Base-by-base conservation (phyloP, 306 rosid genomes). In the Begonia peltatifolia region DNA sequence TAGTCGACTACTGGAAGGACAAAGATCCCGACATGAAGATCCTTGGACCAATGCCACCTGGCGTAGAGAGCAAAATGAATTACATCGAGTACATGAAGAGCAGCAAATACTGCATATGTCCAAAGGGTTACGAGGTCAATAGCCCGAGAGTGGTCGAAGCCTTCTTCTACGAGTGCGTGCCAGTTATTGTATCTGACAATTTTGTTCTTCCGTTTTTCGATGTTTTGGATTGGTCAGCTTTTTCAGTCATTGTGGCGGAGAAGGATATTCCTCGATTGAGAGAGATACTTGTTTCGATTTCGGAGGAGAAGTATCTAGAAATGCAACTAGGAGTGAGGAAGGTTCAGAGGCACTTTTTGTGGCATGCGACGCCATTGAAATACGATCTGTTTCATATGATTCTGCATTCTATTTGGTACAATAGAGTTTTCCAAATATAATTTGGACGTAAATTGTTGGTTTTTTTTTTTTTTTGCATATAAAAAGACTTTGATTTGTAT, bases 151-250 rank as follows among this genome's bases (percentile, higher is more conserved):
- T 90, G 23, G 94, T 86, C 2, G 99, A 90, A 63, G 87, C 99
- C 55, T 72, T 90, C 61, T 83, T 80, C 62, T 83, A 81, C 16
- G 94, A 90, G 76, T 86, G 99, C 22, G 82, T 90, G 0, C 99
- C 99, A 11, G 99, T 90, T 76, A 90, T 90, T 68, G 82, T 90
- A 67, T 90, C 99, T 4, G 99, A 90, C 70, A 90, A 90, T 59
- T 90, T 90, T 46, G 99, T 90, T 68, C 97, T 92, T 3, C 80
- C 97, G 10, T 83, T 83, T 79, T 90, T 90, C 10, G 95, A 85
- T 81, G 87, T 85, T 58, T 76, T 90, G 56, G 60, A 90, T 50
- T 90, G 97, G 97, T 82, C 63, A 11, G 80, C 94, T 17, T 90
- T 90, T 71, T 85, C 97, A 9, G 18, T 90, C 49, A 79, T 83